Evolutionary conservation across 177 flowering plant species (phyloP).

Genomic region (Vitis hybrid): DNA sequence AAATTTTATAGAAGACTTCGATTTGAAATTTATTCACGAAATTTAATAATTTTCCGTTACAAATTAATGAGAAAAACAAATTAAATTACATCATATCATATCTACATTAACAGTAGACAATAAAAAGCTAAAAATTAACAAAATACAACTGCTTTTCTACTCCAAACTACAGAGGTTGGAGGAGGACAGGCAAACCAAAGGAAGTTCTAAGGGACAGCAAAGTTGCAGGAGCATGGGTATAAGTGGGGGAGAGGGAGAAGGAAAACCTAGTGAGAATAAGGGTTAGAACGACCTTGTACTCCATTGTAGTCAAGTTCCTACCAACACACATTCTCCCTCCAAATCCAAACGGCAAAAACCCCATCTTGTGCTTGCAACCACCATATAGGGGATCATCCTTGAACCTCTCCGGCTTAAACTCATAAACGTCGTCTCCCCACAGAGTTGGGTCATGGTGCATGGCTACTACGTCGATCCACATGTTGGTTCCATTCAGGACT

Average conservation of each 20-base stretch:
- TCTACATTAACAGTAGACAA: no score
- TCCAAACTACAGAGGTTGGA: conserved; percentile 35
- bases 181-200: conserved; percentile 35
- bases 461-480: conserved; percentile 36
- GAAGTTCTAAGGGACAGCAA: conserved; percentile 32
- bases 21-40: no score
- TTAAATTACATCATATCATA: no score
- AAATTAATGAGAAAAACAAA: no score
- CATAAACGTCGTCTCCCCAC: conserved; percentile 52
- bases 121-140: no score
- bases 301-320: conserved; percentile 33
- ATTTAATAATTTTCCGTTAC: no score
- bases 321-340: conserved; percentile 52
- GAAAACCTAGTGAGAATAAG: conserved; percentile 30
- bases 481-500: conserved; percentile 35
- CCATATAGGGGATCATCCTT: conserved; percentile 41
- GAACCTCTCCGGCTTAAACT: conserved; percentile 80
- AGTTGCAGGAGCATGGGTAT: conserved; percentile 30
- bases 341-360: conserved; percentile 50
- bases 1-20: no score
- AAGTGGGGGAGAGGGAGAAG: conserved; percentile 32
- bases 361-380: conserved; percentile 82
- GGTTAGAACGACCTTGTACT: conserved; percentile 36
- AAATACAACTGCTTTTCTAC: no score
- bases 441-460: conserved; percentile 38